A percentile compares a stretch with the other conserved stretches of the same genome.
phyloP scores from a whole-genome alignment of 257 asterid species.

The Fraxinus cuspidata region DNA sequence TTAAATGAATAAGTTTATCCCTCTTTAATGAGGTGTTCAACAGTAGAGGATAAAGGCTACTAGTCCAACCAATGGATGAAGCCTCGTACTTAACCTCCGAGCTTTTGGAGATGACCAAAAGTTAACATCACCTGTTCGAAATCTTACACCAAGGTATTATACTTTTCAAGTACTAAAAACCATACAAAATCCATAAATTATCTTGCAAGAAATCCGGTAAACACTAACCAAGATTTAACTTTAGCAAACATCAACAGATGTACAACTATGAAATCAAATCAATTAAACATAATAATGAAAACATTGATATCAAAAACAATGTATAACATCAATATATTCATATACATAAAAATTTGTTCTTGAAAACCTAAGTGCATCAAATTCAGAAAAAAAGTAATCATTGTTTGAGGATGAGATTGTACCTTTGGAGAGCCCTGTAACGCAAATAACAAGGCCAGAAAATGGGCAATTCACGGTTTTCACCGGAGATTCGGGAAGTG shows the following conservation, averaged over 20 bases:
- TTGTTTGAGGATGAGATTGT: background rate
- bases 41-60: background rate
- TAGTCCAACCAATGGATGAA: background rate
- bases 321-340: background rate
- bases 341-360: background rate
- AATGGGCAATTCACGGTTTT: constrained; percentile 50
- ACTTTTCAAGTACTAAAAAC: background rate
- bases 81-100: background rate
- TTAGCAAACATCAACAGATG: constrained; percentile 9
- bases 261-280: background rate
- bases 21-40: background rate
- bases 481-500: constrained; percentile 45
- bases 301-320: background rate
- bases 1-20: background rate
- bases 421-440: constrained; percentile 97
- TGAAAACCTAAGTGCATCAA: background rate
- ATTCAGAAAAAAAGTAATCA: background rate
- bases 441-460: constrained; percentile 87
- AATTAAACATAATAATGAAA: background rate
- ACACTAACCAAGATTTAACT: constrained; percentile 1
- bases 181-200: background rate
- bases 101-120: background rate
- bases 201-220: background rate
- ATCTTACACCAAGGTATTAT: background rate
- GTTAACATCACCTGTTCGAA: constrained; percentile 6